These are phyloP conservation scores for Forsythia suspensa DNA, from an alignment of 257 asterid genomes.

Conservation along the genomic window DNA sequence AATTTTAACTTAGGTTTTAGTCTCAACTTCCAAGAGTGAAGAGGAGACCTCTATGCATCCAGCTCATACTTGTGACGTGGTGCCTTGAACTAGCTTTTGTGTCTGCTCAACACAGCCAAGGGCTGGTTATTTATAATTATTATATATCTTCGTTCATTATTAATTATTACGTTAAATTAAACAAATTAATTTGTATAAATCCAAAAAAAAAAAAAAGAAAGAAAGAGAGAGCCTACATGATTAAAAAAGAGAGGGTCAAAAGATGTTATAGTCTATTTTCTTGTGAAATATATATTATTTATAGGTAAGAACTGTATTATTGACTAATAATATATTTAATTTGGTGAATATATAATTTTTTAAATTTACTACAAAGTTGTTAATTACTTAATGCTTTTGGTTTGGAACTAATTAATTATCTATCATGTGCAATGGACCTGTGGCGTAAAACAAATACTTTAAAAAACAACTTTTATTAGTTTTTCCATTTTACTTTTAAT, in stretches of 20 bases:
- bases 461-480: too few species aligned
- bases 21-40: not conserved
- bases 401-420: not conserved
- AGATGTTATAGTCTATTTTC: not conserved
- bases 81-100: not conserved
- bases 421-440: not conserved
- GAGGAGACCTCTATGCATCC: not conserved
- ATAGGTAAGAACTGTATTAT: not conserved
- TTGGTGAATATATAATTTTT: not conserved
- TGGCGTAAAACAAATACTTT: too few species aligned
- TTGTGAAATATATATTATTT: not conserved
- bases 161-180: too few species aligned
- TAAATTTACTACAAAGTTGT: too few species aligned
- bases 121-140: not conserved
- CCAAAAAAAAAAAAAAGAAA: too few species aligned
- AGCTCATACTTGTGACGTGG: not conserved
- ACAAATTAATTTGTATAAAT: too few species aligned
- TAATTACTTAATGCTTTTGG: not conserved
- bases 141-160: too few species aligned
- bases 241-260: not conserved
- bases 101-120: not conserved
- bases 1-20: not conserved
- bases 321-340: not conserved
- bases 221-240: too few species aligned
- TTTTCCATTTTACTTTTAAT: too few species aligned